Percentiles rank a stretch among this genome's conserved stretches.
phyloP scores from a whole-genome alignment of 495 filamentous ascomycete genomes.

The Elasticomyces elasticus region DNA sequence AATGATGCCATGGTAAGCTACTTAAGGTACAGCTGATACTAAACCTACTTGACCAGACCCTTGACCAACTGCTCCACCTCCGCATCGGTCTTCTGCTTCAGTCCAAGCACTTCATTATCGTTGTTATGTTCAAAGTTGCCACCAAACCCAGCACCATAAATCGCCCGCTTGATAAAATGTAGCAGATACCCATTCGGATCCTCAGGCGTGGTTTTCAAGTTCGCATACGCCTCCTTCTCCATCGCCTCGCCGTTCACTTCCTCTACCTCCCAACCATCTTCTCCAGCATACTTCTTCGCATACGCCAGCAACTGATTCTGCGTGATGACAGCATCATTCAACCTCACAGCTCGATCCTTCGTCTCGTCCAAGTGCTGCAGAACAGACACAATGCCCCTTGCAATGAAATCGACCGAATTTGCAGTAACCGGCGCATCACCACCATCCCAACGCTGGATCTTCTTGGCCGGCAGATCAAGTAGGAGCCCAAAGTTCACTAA shows the following conservation, averaged over 20 bases:
- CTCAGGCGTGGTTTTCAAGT: conserved; percentile 1
- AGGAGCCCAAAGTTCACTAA: conserved; percentile 10
- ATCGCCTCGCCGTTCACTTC: conserved; percentile 2
- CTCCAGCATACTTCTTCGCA: conserved; percentile 10
- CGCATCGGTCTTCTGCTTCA: conserved; percentile 9
- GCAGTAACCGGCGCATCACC: conserved; percentile 7
- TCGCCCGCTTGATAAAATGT: conserved; percentile 4
- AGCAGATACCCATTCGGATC: conserved; percentile 2
- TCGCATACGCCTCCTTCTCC: conserved; percentile 9
- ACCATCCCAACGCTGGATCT: conserved; percentile 7
- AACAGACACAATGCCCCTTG: conserved; percentile 9
- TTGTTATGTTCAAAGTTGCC: conserved; percentile 4
- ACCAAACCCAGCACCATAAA: conserved; percentile 12
- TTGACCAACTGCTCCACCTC: conserved; percentile 11
- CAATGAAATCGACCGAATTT: conserved; percentile 13
- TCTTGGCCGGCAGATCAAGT: conserved; percentile 7
- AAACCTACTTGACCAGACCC: neutral
- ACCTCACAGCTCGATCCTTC: conserved; percentile 11
- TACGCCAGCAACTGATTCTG: conserved; percentile 14
- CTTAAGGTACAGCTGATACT: neutral
- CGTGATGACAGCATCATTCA: conserved; percentile 13
- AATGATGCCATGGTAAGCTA: neutral
- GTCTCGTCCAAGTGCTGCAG: conserved; percentile 18
- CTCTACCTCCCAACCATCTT: conserved; percentile 6
- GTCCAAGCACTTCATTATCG: conserved; percentile 16